Evolutionary conservation across 1,139 yeast genomes (phyloP).

Genomic region (Geotrichum australiense): DNA sequence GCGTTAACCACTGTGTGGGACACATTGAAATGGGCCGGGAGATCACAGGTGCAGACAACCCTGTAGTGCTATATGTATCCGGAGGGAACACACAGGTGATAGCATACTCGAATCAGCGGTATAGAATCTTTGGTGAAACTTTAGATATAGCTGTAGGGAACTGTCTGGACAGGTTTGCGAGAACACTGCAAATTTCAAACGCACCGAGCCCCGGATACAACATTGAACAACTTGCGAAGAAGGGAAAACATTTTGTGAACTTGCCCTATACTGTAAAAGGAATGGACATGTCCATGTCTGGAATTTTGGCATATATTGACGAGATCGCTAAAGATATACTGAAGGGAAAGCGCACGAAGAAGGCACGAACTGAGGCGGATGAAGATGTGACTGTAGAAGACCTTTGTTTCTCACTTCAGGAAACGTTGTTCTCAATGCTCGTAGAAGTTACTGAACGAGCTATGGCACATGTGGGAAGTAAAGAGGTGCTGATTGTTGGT

Average conservation of each 20-base stretch:
- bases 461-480: slow-evolving; percentile 91
- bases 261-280: slow-evolving; percentile 96
- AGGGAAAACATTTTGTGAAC: slow-evolving; percentile 60
- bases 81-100: slow-evolving; percentile 99
- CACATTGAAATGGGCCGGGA: slow-evolving; percentile 99
- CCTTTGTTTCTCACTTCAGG: slow-evolving; percentile 87
- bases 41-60: slow-evolving; percentile 90
- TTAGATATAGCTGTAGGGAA: slow-evolving; percentile 96
- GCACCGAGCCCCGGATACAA: slow-evolving; percentile 97
- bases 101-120: slow-evolving; percentile 88
- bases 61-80: slow-evolving; percentile 91
- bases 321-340: slow-evolving; percentile 48
- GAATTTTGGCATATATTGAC: slow-evolving; percentile 81
- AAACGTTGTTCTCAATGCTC: slow-evolving; percentile 86
- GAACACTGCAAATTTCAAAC: slow-evolving; percentile 80
- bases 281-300: slow-evolving; percentile 96
- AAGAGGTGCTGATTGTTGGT: slow-evolving; percentile 89
- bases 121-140: slow-evolving; percentile 95
- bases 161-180: slow-evolving; percentile 91
- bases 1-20: slow-evolving; percentile 96
- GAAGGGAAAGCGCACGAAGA: slow-evolving; percentile 5
- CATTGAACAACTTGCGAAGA: slow-evolving; percentile 87
- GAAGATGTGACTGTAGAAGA: slow-evolving; percentile 70
- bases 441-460: slow-evolving; percentile 98
- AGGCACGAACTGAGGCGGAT: slow-evolving; percentile 19